Evolutionary conservation across 306 rosid species (phyloP).

Genomic region (Acmispon strigosus): DNA sequence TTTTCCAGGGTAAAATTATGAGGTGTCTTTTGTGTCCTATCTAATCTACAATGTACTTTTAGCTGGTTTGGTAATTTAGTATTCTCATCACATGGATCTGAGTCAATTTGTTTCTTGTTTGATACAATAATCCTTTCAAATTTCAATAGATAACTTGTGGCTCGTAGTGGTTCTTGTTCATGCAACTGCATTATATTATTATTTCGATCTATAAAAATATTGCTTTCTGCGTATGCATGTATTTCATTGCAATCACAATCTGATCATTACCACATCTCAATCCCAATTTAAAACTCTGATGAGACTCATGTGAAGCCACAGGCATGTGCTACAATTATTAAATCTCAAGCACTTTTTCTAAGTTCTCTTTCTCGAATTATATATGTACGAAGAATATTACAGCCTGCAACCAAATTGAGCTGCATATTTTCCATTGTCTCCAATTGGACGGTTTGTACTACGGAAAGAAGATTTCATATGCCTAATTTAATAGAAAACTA

Average conservation of each 20-base stretch:
- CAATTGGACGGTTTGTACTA: too few relatives aligned
- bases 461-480: too few relatives aligned
- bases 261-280: not conserved
- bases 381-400: too few relatives aligned
- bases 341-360: too few relatives aligned
- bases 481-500: too few relatives aligned
- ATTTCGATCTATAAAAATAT: not conserved
- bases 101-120: not conserved
- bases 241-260: not conserved
- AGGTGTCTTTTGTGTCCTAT: too few relatives aligned
- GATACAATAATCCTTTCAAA: too few relatives aligned
- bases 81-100: not conserved
- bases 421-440: not conserved
- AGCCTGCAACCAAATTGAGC: not conserved
- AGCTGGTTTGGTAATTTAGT: not conserved
- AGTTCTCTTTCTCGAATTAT: too few relatives aligned
- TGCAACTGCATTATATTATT: not conserved
- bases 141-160: too few relatives aligned
- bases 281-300: not conserved
- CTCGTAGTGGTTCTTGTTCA: too few relatives aligned
- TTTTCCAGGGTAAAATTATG: not conserved
- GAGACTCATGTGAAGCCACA: not conserved
- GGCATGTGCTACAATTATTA: not conserved
- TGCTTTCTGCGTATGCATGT: not conserved
- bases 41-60: not conserved